Conservation (phyloP, 495 filamentous ascomycete species). For the Daldinia decipiens region DNA sequence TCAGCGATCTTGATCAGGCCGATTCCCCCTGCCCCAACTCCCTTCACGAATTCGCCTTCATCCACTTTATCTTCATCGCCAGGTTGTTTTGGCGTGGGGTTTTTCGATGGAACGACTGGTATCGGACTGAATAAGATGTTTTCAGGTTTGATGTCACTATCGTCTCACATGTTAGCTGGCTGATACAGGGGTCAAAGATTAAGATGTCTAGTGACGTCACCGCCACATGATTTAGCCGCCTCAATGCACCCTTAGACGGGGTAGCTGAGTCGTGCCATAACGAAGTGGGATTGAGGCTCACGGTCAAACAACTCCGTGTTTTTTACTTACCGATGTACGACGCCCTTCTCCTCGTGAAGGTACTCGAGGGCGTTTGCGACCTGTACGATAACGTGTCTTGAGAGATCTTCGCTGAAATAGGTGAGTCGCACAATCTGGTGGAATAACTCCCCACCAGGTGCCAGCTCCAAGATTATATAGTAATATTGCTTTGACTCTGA, state of each 20-base stretch:
- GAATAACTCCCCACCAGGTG: constrained; percentile 95
- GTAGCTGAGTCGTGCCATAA: constrained; percentile 6
- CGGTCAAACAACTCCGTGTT: constrained; percentile 17
- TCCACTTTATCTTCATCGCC: constrained; percentile 98
- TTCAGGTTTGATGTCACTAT: constrained; percentile 97
- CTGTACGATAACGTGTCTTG: constrained; percentile 91
- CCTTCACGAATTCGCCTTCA: constrained; percentile 90
- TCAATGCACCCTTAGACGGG: constrained; percentile 16
- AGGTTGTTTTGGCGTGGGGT: constrained; percentile 77
- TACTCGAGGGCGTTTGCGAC: constrained; percentile 95
- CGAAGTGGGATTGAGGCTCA: constrained; percentile 8
- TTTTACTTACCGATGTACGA: constrained; percentile 88
- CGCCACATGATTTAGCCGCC: constrained; percentile 34
- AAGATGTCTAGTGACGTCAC: constrained; percentile 30
- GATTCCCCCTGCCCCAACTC: constrained; percentile 90
- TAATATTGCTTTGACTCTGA: constrained; percentile 95
- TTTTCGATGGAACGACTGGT: constrained; percentile 80
- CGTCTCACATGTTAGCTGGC: constrained; percentile 32
- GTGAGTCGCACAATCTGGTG: constrained; percentile 98
- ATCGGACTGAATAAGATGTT: constrained; percentile 93
- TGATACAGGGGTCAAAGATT: constrained; percentile 31
- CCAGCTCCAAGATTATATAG: constrained; percentile 95
- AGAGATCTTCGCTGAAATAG: constrained; percentile 96
- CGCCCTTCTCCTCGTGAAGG: constrained; percentile 91
- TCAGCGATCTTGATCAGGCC: constrained; percentile 97